Evolutionary conservation across 345 rosid species (phyloP).

Genomic region (Balakata baccata): DNA sequence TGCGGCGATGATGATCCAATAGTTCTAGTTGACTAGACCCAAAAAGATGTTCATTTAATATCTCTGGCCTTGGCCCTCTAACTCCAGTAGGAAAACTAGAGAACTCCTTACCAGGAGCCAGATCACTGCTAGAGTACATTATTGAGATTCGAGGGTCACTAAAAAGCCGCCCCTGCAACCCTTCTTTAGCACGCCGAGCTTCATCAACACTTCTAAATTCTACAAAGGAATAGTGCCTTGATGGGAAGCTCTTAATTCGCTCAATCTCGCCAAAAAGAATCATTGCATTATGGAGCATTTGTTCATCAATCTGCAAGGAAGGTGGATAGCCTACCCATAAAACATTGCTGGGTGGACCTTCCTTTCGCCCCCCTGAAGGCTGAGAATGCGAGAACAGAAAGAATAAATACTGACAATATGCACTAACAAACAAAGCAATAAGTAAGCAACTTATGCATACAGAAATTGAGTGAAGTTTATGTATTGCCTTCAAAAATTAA

Average conservation of each 20-base stretch:
- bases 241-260: conserved; percentile 71
- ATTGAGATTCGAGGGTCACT: conserved; percentile 89
- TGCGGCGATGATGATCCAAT: conserved; percentile 44
- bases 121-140: conserved; percentile 65
- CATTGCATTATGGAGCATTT: conserved; percentile 96
- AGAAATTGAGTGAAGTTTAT: not conserved
- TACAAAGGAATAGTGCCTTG: conserved; percentile 81
- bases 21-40: conserved; percentile 44
- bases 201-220: conserved; percentile 94
- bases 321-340: conserved; percentile 97
- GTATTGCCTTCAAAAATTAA: not conserved
- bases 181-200: conserved; percentile 95
- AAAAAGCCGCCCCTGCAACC: conserved; percentile 84
- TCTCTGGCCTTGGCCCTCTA: conserved; percentile 58
- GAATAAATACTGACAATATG: not conserved
- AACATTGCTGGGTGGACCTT: conserved; percentile 75
- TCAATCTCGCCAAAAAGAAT: conserved; percentile 98
- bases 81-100: conserved; percentile 46
- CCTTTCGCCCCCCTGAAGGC: conserved; percentile 46
- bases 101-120: conserved; percentile 60
- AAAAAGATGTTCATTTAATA: conserved; percentile 45
- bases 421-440: not conserved
- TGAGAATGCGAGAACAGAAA: conserved; percentile 44
- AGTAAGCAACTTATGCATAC: not conserved
- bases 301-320: conserved; percentile 80